Base-by-base conservation (phyloP, 495 filamentous ascomycete species). In the Daldinia vernicosa region DNA sequence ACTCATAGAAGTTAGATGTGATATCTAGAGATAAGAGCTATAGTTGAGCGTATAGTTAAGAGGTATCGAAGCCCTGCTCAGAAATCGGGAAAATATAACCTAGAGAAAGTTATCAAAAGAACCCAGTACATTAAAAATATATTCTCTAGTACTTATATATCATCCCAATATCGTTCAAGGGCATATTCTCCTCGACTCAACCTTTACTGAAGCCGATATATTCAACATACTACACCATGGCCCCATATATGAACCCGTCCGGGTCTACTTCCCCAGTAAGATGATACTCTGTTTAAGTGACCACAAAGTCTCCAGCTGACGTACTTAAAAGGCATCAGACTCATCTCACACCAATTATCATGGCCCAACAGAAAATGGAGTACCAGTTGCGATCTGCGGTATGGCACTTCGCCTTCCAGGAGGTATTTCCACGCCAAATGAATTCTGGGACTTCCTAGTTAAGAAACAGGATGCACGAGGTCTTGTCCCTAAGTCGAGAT, bases 391-490 rank as follows among this genome's bases (percentile, higher is more conserved):
- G 1, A 78, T 79, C 27, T 76, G 75, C 33, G 77, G 78, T 30
- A 80, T 80, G 69, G 78, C 67, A 19, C 52, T 66, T 32, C 76
- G 81, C 4, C 79, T 83, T 4, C 81, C 81, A 0, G 80, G 78
- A 5, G 77, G 75, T 9, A 40, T 82, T 14, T 67, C 69, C 3
- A 59, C 67, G 1, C 45, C 74, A 0, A 32, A 66, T 15, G 60
- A 75, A 3, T 69, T 82, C 37, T 84, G 80, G 80, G 71, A 82
- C 0, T 64, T 83, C 35, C 59, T 84, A 0, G 11, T 75, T 30
- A 69, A 60, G 24, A 72, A 69, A 30, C 27, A 61, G 1, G 75
- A 76, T 43, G 71, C 52, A 17, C 47, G 68, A 17, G 39, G 65
- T 17, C 63, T 37, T 1, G 77, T 84, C 22, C 84, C 83, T 0